Evolutionary conservation across 257 asterid genomes (phyloP).

Genomic region (Ligustrum vulgare): DNA sequence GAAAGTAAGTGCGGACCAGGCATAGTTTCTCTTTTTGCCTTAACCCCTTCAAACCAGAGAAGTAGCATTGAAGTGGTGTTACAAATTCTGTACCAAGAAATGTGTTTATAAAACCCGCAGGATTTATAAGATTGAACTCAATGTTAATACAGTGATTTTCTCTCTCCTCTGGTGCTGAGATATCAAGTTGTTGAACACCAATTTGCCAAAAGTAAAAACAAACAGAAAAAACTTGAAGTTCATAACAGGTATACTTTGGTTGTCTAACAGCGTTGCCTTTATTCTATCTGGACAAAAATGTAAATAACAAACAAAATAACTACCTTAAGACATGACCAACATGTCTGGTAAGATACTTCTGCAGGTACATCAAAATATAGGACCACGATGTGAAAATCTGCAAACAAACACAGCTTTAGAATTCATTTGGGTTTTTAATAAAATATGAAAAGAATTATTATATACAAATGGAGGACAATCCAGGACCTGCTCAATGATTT

Average conservation of each 20-base stretch:
- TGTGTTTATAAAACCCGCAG: background rate
- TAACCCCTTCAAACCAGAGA: background rate
- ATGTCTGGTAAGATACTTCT: slow-evolving; percentile 64
- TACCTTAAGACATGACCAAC: slow-evolving; percentile 65
- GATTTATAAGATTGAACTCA: slow-evolving; percentile 6
- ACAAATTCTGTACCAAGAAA: background rate
- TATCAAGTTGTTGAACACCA: background rate
- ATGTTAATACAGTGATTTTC: background rate
- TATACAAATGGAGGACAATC: slow-evolving; percentile 11
- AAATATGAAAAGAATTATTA: slow-evolving; percentile 13
- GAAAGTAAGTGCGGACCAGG: background rate
- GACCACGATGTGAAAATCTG: slow-evolving; percentile 96
- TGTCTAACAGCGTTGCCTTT: background rate
- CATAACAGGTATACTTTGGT: slow-evolving; percentile 3
- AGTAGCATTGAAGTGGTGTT: background rate
- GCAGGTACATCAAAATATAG: slow-evolving; percentile 73
- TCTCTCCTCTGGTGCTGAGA: background rate
- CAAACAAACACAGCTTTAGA: slow-evolving; percentile 24
- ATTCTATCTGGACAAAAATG: background rate
- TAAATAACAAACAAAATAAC: slow-evolving; percentile 16
- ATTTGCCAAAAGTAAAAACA: background rate
- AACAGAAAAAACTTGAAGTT: background rate
- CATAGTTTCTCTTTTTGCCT: background rate
- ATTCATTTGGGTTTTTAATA: slow-evolving; percentile 11
- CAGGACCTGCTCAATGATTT: slow-evolving; percentile 79